Percentiles rank a stretch among this genome's conserved stretches.
Evolutionary conservation across 768 basidiomycete species (phyloP).

Genomic region (Auricularia heimuer): DNA sequence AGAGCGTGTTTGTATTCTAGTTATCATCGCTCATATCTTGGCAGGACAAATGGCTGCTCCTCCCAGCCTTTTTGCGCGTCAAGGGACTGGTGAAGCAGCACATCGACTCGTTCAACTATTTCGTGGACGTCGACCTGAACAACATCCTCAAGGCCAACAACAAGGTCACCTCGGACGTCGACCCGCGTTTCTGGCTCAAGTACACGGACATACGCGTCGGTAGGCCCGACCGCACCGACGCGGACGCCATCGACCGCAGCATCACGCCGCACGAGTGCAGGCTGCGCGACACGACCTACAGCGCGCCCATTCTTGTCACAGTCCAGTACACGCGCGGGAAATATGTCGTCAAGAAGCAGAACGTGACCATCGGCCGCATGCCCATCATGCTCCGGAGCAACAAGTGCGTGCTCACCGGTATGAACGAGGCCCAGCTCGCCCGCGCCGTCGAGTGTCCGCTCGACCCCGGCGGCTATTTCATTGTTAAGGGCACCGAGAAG

Average conservation of each 20-base stretch:
- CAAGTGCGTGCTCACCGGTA: slow-evolving; percentile 82
- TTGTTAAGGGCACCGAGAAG: slow-evolving; percentile 98
- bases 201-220: slow-evolving; percentile 94
- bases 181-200: slow-evolving; percentile 93
- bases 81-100: slow-evolving; percentile 99
- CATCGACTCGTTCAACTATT: slow-evolving; percentile 98
- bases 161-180: slow-evolving; percentile 92
- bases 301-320: slow-evolving; percentile 86
- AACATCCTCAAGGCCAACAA: slow-evolving; percentile 91
- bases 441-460: slow-evolving; percentile 94
- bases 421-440: slow-evolving; percentile 74
- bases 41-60: slow-evolving; percentile 96
- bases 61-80: slow-evolving; percentile 93
- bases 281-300: slow-evolving; percentile 88
- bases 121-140: slow-evolving; percentile 94
- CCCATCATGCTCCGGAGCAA: slow-evolving; percentile 96
- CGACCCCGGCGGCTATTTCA: slow-evolving; percentile 98
- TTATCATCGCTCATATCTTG: not conserved
- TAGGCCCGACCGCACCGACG: slow-evolving; percentile 81
- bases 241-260: slow-evolving; percentile 62
- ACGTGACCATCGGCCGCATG: slow-evolving; percentile 80
- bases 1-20: not conserved
- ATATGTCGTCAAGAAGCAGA: slow-evolving; percentile 70
- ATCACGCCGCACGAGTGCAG: slow-evolving; percentile 98
- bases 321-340: slow-evolving; percentile 92